Evolutionary conservation across 768 basidiomycete genomes (phyloP), one percentile per base, ranked within the genome.

Genomic region (Boletales sp.): DNA sequence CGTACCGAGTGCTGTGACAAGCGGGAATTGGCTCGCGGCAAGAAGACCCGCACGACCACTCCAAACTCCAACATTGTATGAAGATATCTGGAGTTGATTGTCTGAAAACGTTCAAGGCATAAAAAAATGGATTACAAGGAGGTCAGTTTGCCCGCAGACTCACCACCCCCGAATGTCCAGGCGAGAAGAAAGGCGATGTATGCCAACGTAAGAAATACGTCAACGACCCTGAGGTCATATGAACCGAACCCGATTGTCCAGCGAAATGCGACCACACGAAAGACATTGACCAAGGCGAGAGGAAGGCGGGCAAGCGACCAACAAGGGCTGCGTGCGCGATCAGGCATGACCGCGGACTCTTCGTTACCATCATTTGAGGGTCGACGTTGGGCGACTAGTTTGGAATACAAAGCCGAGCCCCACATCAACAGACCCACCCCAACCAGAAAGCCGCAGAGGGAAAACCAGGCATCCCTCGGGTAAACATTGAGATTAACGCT

Each of bases 201-300:
- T 3, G 58, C 65, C 30, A 70, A 48, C 37, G 77, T 74, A 56
- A 82, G 78, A 27, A 70, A 46, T 4, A 80, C 48, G 45, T 83
- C 81, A 1, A 70, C 66, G 14, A 79, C 45, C n/a, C 40, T 68
- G 42, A 43, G 73, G 67, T 37, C 70, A 60, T 51, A 70, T 49
- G 69, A 62, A 13, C 78, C 79, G 18, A 80, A 66, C 14, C 75
- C 69, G 32, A 82, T 51, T 4, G 71, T 74, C 59, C 68, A 70
- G 13, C 81, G 76, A 57, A 81, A 82, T 8, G 74, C 72, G 17
- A 75, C 48, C 18, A 80, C 74, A 18, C 74, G 72, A 62, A 80
- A 81, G 8, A 61, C 62, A 12, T 78, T 71, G 31, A 70, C 60
- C 18, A 70, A 27, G 2, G 74, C 76, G n/a, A 58, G 51, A 1